Percentiles rank a stretch among this genome's conserved stretches.
phyloP scores from a whole-genome alignment of 345 rosid species.

The Raphanus sativus region DNA sequence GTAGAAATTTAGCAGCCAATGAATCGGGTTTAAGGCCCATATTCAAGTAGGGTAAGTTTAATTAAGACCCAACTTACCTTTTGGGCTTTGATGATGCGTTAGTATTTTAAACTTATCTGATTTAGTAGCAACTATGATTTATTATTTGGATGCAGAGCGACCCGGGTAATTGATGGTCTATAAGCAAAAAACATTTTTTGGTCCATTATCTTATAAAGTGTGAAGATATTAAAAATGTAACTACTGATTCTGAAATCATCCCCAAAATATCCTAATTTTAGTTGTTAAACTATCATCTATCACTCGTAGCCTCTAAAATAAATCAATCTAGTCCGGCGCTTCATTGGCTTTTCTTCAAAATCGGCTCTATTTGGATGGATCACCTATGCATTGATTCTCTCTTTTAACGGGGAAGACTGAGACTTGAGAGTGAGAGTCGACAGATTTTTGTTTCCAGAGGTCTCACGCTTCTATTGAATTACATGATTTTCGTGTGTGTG shows the following conservation, averaged over 20 bases:
- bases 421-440: background rate
- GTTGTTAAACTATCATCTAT: no score
- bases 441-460: background rate
- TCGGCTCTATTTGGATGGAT: background rate
- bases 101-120: background rate
- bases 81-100: background rate
- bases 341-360: no score
- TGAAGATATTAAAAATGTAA: background rate
- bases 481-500: background rate
- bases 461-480: background rate
- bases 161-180: background rate
- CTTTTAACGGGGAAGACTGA: background rate
- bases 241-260: background rate
- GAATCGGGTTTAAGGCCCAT: slow-evolving; percentile 36
- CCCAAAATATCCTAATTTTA: background rate
- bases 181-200: background rate
- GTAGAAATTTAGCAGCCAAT: slow-evolving; percentile 52
- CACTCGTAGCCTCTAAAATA: no score
- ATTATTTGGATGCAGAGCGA: background rate
- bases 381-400: background rate
- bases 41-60: background rate
- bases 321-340: no score
- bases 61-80: background rate
- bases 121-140: background rate
- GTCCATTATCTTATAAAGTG: background rate